Conservation (phyloP, 768 basidiomycete genomes). For the Mycena pura region DNA sequence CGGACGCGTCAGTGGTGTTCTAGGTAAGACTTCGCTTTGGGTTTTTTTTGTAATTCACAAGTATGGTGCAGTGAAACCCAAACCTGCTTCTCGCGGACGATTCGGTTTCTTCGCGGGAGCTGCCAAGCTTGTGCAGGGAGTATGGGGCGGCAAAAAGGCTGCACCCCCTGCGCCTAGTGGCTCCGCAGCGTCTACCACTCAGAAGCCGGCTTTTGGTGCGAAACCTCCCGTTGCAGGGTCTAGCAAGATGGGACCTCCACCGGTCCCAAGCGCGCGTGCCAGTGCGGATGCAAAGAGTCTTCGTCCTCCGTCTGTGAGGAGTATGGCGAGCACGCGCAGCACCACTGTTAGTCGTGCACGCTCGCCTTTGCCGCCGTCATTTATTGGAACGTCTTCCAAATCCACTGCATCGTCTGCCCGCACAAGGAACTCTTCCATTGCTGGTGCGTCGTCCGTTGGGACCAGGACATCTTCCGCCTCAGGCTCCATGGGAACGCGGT, state of each 20-base stretch:
- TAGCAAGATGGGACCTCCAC: slow-evolving; percentile 15
- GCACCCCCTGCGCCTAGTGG: slow-evolving; percentile 34
- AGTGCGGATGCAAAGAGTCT: slow-evolving; percentile 14
- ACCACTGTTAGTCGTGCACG: slow-evolving; percentile 22
- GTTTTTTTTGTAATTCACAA: slow-evolving; percentile 5
- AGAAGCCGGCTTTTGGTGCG: slow-evolving; percentile 15
- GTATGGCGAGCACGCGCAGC: slow-evolving; percentile 24
- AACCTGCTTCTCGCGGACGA: slow-evolving; percentile 48
- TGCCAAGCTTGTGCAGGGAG: slow-evolving; percentile 73
- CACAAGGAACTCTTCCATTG: slow-evolving; percentile 31
- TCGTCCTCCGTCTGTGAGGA: slow-evolving; percentile 20
- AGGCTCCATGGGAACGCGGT: slow-evolving; percentile 33
- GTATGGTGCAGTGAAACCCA: slow-evolving; percentile 42
- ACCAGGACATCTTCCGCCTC: slow-evolving; percentile 37
- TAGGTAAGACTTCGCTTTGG: slow-evolving; percentile 39
- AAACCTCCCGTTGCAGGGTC: slow-evolving; percentile 8
- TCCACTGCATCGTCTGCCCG: slow-evolving; percentile 24
- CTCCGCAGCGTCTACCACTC: slow-evolving; percentile 31
- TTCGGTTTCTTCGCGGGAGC: slow-evolving; percentile 78
- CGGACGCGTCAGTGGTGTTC: slow-evolving; percentile 47
- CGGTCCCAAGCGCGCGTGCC: slow-evolving; percentile 10
- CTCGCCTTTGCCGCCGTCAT: slow-evolving; percentile 23
- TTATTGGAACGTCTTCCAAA: slow-evolving; percentile 29
- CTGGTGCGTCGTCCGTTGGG: slow-evolving; percentile 53
- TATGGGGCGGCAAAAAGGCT: slow-evolving; percentile 64